These are phyloP conservation scores for Daedalea quercina DNA, from an alignment of 768 basidiomycete species.

Conservation along the genomic window DNA sequence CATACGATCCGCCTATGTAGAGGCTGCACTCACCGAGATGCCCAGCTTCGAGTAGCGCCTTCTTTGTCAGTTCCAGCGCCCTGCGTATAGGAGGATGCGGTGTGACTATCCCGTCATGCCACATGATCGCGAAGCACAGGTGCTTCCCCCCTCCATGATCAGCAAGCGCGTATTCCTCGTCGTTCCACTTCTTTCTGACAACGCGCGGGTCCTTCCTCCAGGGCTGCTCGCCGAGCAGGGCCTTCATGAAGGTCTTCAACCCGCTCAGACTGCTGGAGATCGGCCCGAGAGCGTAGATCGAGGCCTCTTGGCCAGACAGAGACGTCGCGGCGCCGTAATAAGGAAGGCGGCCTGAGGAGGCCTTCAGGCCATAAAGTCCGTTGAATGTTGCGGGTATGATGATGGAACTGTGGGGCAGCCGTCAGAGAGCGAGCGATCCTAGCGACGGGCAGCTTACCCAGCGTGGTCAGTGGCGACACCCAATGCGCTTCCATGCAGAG, in stretches of 20 bases:
- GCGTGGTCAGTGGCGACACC: slow-evolving; percentile 60
- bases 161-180: slow-evolving; percentile 35
- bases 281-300: slow-evolving; percentile 52
- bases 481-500: slow-evolving; percentile 50
- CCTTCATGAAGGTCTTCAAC: slow-evolving; percentile 45
- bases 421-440: no score
- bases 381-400: slow-evolving; percentile 53
- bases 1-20: no score
- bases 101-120: slow-evolving; percentile 51
- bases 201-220: slow-evolving; percentile 51
- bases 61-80: slow-evolving; percentile 49
- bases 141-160: slow-evolving; percentile 39
- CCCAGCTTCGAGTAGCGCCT: slow-evolving; percentile 52
- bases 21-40: slow-evolving; percentile 45
- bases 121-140: slow-evolving; percentile 52
- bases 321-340: slow-evolving; percentile 45
- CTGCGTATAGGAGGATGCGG: slow-evolving; percentile 65
- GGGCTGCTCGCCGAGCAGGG: slow-evolving; percentile 40
- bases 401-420: slow-evolving; percentile 31
- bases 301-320: slow-evolving; percentile 48
- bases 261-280: slow-evolving; percentile 45
- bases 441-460: not conserved
- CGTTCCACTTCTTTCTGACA: slow-evolving; percentile 41
- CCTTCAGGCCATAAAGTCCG: slow-evolving; percentile 53
- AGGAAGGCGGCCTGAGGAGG: slow-evolving; percentile 49